These are phyloP conservation scores for Melastoma malabathricum DNA, from an alignment of 345 rosid species.

Conservation along the genomic window DNA sequence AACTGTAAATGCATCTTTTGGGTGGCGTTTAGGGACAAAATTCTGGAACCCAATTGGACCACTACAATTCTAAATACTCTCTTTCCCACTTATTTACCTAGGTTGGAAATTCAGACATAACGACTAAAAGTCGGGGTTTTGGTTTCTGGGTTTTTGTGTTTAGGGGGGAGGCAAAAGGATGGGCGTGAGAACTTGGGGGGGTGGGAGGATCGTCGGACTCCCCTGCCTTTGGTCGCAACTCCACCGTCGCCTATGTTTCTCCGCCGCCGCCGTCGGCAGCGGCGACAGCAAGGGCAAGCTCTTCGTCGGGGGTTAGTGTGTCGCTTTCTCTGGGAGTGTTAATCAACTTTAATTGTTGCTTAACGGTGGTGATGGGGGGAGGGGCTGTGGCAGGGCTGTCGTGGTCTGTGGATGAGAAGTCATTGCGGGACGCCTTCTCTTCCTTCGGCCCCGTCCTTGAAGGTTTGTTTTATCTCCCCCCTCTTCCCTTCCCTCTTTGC, in stretches of 20 bases:
- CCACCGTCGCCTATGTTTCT: slow-evolving; percentile 5
- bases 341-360: neutral
- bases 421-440: slow-evolving; percentile 67
- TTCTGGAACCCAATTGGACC: too few species aligned
- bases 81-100: too few species aligned
- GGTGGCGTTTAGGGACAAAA: too few species aligned
- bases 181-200: too few species aligned
- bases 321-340: neutral
- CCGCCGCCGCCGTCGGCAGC: slow-evolving; percentile 5
- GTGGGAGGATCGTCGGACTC: neutral
- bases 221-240: slow-evolving; percentile 11
- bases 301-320: slow-evolving; percentile 43
- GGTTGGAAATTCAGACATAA: too few species aligned
- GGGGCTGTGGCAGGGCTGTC: slow-evolving; percentile 55
- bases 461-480: slow-evolving; percentile 18
- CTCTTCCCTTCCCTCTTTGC: too few species aligned
- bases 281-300: slow-evolving; percentile 31
- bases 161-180: too few species aligned
- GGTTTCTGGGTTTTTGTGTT: too few species aligned
- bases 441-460: slow-evolving; percentile 53
- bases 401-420: slow-evolving; percentile 66
- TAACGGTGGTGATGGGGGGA: slow-evolving; percentile 2
- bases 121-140: too few species aligned
- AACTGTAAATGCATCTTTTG: too few species aligned
- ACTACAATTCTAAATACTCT: too few species aligned